These are phyloP conservation scores for Fraxinus sp. DNA, from an alignment of 305 asterid species.

Conservation along the genomic window DNA sequence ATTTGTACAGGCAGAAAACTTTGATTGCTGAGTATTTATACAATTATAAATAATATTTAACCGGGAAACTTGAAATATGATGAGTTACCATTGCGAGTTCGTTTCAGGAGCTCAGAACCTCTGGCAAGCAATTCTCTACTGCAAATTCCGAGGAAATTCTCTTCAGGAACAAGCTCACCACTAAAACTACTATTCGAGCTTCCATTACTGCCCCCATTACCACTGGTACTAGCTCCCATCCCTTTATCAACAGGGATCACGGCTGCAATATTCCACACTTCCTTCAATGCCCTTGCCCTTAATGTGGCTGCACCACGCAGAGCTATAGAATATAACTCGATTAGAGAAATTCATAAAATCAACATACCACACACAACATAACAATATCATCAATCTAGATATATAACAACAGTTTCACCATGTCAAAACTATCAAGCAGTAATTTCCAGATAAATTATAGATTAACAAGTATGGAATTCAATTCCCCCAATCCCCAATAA, in stretches of 20 bases:
- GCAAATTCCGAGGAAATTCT: constrained; percentile 88
- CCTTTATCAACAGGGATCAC: constrained; percentile 87
- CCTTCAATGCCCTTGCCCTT: constrained; percentile 91
- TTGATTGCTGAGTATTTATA: background rate
- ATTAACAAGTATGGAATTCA: background rate
- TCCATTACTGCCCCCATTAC: constrained; percentile 59
- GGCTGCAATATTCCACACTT: constrained; percentile 85
- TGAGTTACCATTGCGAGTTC: constrained; percentile 73
- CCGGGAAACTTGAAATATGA: background rate
- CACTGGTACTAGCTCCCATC: constrained; percentile 38
- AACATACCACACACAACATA: background rate
- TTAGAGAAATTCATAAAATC: background rate
- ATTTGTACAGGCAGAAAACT: constrained; percentile 5
- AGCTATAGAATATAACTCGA: constrained; percentile 40
- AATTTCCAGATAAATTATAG: background rate
- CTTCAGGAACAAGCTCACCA: constrained; percentile 83
- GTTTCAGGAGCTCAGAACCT: constrained; percentile 84
- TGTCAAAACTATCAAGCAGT: background rate
- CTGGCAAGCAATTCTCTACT: constrained; percentile 83
- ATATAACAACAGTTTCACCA: too few relatives aligned
- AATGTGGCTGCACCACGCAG: constrained; percentile 87
- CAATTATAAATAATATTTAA: background rate
- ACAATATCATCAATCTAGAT: background rate
- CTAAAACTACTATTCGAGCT: constrained; percentile 61
- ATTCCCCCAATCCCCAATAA: background rate